phyloP scores from a whole-genome alignment of 1,139 yeast genomes.

The Arxiozyma slooffiae region DNA sequence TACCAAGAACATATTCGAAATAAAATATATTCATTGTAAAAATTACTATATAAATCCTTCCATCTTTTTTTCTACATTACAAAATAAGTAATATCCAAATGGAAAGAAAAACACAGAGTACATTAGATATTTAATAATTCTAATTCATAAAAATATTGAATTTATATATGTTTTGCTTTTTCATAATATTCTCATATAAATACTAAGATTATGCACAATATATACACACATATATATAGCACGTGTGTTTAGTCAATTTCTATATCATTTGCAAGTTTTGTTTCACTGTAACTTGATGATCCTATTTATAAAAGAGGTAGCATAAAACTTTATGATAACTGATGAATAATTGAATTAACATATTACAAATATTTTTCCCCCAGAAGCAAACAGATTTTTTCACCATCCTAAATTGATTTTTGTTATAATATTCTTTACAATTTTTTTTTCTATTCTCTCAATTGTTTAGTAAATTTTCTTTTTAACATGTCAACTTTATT shows the following conservation, averaged over 20 bases:
- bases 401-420: constrained; percentile 36
- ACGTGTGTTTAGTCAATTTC: neutral
- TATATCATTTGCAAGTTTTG: neutral
- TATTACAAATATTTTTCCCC: constrained; percentile 40
- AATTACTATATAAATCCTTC: too few relatives aligned
- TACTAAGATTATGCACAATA: too few relatives aligned
- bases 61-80: too few relatives aligned
- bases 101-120: too few relatives aligned
- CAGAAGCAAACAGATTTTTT: constrained; percentile 48
- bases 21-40: too few relatives aligned
- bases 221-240: too few relatives aligned
- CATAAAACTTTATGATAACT: neutral
- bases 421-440: constrained; percentile 33
- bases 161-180: too few relatives aligned
- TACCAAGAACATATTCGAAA: too few relatives aligned
- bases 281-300: neutral
- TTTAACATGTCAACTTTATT: constrained; percentile 38
- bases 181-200: too few relatives aligned
- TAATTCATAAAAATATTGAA: too few relatives aligned
- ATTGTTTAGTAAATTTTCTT: constrained; percentile 28
- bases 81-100: too few relatives aligned
- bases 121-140: too few relatives aligned
- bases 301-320: neutral
- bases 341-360: constrained; percentile 21
- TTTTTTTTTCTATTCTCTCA: constrained; percentile 32